Base-by-base conservation (phyloP, 169 alveolate genomes). In the Condylostoma magnum region DNA sequence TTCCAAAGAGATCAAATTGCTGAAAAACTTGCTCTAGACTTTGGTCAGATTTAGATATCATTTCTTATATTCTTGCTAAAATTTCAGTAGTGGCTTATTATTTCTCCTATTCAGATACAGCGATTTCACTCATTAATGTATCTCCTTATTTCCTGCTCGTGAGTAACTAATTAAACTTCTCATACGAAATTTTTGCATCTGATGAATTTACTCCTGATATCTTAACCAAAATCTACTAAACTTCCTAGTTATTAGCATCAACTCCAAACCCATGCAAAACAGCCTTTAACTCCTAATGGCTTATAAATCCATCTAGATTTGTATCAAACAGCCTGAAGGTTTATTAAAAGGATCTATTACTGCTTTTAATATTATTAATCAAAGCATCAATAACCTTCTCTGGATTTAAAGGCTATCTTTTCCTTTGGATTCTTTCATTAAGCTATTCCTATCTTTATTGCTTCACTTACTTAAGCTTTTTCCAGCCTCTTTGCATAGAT, bases 271-370 rank as follows among this genome's bases (percentile, higher is more conserved):
- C 22, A 18, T 38, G 58, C 30, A 63, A n/a, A 6, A 63, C 10
- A 10, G 15, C 44, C 2, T 37, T 46, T 15, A 63, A 6, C 20
- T 63, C 73, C 1, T 20, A 25, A 18, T 25, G 18, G 22, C 46
- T 41, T 18, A 63, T 43, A 63, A 63, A 63, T 44, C 73, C 73
- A n/a, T 46, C 46, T 4, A 28, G 58, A 44, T 63, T 57, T 31
- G 38, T 63, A 44, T 63, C 73, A 3, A 63, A 43, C 3, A 43
- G 58, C 46, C 46, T 28, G 18, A 63, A 63, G 0, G 73, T 63
- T 34, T 33, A 18, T 46, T 43, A 22, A 6, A 63, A 46, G 2
- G 58, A 12, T 41, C 30, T 37, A 25, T 22, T 46, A 6, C 46
- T 20, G 25, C 25, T 20, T 18, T 46, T 22, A 10, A 63, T 44